A percentile compares a stretch with the other conserved stretches of the same genome.
These are phyloP conservation scores for Teratosphaeria gauchensis DNA, from an alignment of 2,329 filamentous ascomycete genomes.

Conservation along the genomic window DNA sequence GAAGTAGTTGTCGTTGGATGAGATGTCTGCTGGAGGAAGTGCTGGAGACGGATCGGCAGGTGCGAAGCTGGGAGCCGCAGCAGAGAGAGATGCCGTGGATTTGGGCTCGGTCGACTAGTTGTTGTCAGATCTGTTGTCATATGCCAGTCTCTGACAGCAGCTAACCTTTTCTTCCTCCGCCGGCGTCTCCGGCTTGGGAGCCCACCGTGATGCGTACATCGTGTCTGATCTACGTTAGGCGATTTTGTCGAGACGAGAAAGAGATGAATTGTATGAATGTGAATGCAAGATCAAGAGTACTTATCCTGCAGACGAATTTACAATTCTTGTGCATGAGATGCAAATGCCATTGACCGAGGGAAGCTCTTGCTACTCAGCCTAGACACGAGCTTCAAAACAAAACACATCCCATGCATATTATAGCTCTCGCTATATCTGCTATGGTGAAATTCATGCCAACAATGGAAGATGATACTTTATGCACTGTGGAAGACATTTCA, in stretches of 20 bases:
- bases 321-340: neutral
- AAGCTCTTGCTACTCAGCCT: neutral
- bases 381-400: neutral
- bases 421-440: neutral
- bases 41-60: constrained; percentile 2
- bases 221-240: neutral
- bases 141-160: neutral
- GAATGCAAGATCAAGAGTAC: neutral
- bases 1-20: constrained; percentile 20
- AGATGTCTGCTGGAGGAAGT: constrained; percentile 9
- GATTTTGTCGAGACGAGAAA: neutral
- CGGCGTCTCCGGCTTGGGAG: constrained; percentile 5
- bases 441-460: neutral
- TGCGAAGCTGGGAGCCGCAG: constrained; percentile 8
- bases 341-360: neutral
- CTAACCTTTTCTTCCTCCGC: constrained; percentile 4
- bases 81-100: constrained; percentile 7
- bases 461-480: no score
- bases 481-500: no score
- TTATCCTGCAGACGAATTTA: neutral
- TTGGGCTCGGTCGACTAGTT: neutral
- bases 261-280: neutral
- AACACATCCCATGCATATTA: neutral
- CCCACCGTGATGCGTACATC: constrained; percentile 13
- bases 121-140: neutral